phyloP scores from a whole-genome alignment of 768 basidiomycete genomes.

The Suillus luteus region DNA sequence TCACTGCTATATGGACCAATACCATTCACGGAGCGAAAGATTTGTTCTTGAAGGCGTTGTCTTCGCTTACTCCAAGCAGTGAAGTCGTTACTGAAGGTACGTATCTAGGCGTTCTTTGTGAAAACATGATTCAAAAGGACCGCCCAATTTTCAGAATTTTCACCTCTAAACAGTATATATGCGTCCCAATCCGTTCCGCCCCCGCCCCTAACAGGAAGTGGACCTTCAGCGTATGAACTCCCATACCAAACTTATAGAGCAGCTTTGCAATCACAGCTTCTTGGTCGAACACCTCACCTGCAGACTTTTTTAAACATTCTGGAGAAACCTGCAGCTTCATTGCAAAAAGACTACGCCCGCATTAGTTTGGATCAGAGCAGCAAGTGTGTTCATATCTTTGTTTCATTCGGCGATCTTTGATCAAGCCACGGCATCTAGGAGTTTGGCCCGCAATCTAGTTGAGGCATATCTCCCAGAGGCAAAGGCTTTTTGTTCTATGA shows the following conservation, averaged over 20 bases:
- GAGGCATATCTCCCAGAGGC: slow-evolving; percentile 53
- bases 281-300: slow-evolving; percentile 62
- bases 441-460: slow-evolving; percentile 44
- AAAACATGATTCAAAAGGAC: neutral
- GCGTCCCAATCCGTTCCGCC: slow-evolving; percentile 50
- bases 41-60: slow-evolving; percentile 48
- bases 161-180: slow-evolving; percentile 60
- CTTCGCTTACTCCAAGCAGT: slow-evolving; percentile 13
- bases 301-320: slow-evolving; percentile 57
- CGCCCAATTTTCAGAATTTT: slow-evolving; percentile 41
- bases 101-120: neutral
- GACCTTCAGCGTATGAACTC: slow-evolving; percentile 37
- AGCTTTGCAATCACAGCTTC: slow-evolving; percentile 62
- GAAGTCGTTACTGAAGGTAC: neutral
- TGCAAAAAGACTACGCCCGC: slow-evolving; percentile 60
- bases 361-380: slow-evolving; percentile 44
- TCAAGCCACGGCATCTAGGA: slow-evolving; percentile 31
- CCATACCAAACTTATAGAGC: slow-evolving; percentile 64
- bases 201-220: slow-evolving; percentile 40
- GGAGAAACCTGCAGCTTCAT: slow-evolving; percentile 57
- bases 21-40: slow-evolving; percentile 46
- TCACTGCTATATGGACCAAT: slow-evolving; percentile 59
- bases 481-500: slow-evolving; percentile 43
- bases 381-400: slow-evolving; percentile 38
- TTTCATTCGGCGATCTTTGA: neutral